Base-by-base conservation (phyloP, 1,284 basidiomycete genomes). In the Trichosporon coremiiforme region DNA sequence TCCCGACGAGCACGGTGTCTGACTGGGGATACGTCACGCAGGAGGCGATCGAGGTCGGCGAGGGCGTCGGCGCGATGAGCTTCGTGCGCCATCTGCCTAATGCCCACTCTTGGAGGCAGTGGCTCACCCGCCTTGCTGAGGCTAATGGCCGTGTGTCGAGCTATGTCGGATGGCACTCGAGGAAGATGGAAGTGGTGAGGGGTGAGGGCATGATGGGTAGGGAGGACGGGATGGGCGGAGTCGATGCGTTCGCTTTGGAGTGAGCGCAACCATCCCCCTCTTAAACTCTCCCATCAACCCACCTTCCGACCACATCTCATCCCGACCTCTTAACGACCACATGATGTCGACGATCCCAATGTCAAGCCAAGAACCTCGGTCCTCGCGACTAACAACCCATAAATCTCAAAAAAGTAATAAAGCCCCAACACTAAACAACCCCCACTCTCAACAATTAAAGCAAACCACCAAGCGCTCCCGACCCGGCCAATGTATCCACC, bases 181-280 rank as follows among this genome's bases (percentile, higher is more conserved):
- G 94, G 66, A 99, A 99, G 86, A 95, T 98, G 94, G 95, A 98
- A 88, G 92, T 97, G 67, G 82, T 98, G 70, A 89, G 92, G 75
- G 95, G 95, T 3, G 87, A 91, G 77, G 95, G 95, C 13, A 90
- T 98, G 88, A 85, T 96, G 45, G 95, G 94, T 3, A 87, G 93
- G 17, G 95, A 97, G 82, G 92, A 93, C 75, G 95, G 95, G 5
- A 83, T 96, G 72, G 97, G 96, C 75, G 95, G 94, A n/a, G 93
- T 92, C 8, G 92, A 93, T 22, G 92, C 92, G 0, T 95, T 94
- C 81, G 93, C 93, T 13, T 94, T 94, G 80, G 91, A 73, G 66
- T 29, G 62, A 35, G 62, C n/a, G n/a, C 20, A 5, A 3, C 17
- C 41, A 9, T 15, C 41, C 7, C 41, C 3, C n/a, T n/a, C n/a